phyloP scores from a whole-genome alignment of 306 rosid species.

The Acacia acuminata region DNA sequence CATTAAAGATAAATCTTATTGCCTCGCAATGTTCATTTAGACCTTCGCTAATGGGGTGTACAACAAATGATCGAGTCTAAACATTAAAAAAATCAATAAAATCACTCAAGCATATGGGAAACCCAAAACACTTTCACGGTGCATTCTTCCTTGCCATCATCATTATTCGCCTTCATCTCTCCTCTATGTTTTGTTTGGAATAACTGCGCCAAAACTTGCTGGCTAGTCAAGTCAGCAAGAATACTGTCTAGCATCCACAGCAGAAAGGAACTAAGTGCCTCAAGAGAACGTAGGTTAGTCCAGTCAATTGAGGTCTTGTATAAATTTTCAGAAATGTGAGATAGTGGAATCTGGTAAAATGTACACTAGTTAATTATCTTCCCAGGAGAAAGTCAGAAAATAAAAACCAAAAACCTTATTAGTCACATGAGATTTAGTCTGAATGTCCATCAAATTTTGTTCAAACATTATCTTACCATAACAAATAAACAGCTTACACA shows the following conservation, averaged over 20 bases:
- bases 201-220: constrained; percentile 51
- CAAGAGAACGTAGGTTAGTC: constrained; percentile 53
- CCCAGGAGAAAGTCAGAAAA: constrained; percentile 13
- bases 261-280: constrained; percentile 64
- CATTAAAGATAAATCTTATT: too few relatives aligned
- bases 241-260: constrained; percentile 77
- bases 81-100: too few relatives aligned
- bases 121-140: too few relatives aligned
- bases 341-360: constrained; percentile 64
- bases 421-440: constrained; percentile 12
- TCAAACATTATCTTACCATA: constrained; percentile 17
- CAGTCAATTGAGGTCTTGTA: constrained; percentile 79
- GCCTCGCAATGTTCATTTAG: too few relatives aligned
- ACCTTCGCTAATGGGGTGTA: too few relatives aligned
- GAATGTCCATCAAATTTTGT: constrained; percentile 14
- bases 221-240: constrained; percentile 67
- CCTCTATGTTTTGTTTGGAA: too few relatives aligned
- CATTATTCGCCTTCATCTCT: too few relatives aligned
- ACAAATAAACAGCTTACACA: too few relatives aligned
- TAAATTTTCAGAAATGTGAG: constrained; percentile 71
- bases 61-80: too few relatives aligned
- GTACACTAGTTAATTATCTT: constrained; percentile 12
- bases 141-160: too few relatives aligned
- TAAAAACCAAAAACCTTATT: constrained; percentile 6
- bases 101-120: too few relatives aligned